Conservation (phyloP, 2,329 filamentous ascomycete species). For the Elsinoe necatrix region DNA sequence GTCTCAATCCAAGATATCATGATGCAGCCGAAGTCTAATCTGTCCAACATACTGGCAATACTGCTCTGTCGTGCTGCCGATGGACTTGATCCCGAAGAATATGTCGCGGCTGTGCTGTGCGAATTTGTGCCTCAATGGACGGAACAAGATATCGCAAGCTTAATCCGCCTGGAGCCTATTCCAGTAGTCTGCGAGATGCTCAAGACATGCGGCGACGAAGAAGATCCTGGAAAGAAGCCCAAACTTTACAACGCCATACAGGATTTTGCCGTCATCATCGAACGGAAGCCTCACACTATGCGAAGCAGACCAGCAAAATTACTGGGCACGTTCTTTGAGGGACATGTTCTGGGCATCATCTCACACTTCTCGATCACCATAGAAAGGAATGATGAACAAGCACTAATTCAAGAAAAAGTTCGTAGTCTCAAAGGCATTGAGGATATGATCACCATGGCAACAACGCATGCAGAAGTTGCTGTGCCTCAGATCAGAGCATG, state of each 20-base stretch:
- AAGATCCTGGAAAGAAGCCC: slow-evolving; percentile 38
- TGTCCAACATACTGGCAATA: slow-evolving; percentile 51
- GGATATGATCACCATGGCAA: slow-evolving; percentile 74
- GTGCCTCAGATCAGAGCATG: slow-evolving; percentile 94
- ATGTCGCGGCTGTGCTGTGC: slow-evolving; percentile 59
- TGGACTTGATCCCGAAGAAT: slow-evolving; percentile 51
- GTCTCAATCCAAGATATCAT: slow-evolving; percentile 51
- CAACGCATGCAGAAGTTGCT: slow-evolving; percentile 64
- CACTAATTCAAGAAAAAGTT: slow-evolving; percentile 52
- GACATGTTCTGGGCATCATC: slow-evolving; percentile 79
- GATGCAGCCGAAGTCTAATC: slow-evolving; percentile 47
- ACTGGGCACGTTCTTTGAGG: slow-evolving; percentile 68
- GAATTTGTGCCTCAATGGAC: slow-evolving; percentile 64
- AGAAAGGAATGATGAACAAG: slow-evolving; percentile 46
- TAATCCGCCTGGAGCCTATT: slow-evolving; percentile 68
- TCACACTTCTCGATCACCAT: slow-evolving; percentile 70
- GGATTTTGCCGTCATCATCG: slow-evolving; percentile 40
- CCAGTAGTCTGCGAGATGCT: slow-evolving; percentile 72
- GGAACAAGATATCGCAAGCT: slow-evolving; percentile 52
- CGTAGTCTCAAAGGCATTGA: slow-evolving; percentile 75
- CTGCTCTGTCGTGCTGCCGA: slow-evolving; percentile 52
- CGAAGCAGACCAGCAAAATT: slow-evolving; percentile 41
- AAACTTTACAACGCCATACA: slow-evolving; percentile 43
- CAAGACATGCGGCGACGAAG: slow-evolving; percentile 66
- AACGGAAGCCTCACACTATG: slow-evolving; percentile 39